Evolutionary conservation across 192 early-diverging fungal species (phyloP).

Genomic region (Coemansia sp.): DNA sequence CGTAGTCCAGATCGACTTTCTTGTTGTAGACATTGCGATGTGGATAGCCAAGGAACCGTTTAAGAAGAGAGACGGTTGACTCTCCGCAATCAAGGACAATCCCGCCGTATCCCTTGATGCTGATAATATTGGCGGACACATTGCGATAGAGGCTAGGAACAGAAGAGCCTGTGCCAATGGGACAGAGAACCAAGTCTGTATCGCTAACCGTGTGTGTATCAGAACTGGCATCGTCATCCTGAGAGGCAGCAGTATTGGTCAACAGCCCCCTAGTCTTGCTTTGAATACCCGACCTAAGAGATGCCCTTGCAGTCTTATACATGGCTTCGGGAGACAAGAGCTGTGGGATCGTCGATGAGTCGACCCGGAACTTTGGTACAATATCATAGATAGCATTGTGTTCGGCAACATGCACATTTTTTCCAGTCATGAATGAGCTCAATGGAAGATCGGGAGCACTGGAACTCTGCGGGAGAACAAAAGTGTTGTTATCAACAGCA

Average conservation of each 20-base stretch:
- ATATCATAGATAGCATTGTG: slow-evolving; percentile 49
- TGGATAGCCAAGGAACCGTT: slow-evolving; percentile 66
- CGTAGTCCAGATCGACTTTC: slow-evolving; percentile 38
- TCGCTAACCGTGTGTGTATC: neutral
- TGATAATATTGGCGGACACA: slow-evolving; percentile 81
- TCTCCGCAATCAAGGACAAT: slow-evolving; percentile 91
- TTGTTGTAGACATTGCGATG: slow-evolving; percentile 42
- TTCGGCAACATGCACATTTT: slow-evolving; percentile 1
- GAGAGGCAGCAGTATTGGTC: neutral
- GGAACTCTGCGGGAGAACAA: slow-evolving; percentile 70
- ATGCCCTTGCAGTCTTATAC: slow-evolving; percentile 3
- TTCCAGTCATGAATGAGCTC: slow-evolving; percentile 42
- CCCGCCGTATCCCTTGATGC: slow-evolving; percentile 61
- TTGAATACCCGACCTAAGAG: neutral
- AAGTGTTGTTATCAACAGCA: slow-evolving; percentile 63
- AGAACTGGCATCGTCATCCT: neutral
- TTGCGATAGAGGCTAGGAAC: slow-evolving; percentile 90
- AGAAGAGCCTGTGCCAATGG: slow-evolving; percentile 91
- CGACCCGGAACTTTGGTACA: slow-evolving; percentile 64
- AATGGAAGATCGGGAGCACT: slow-evolving; percentile 46
- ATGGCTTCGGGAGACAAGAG: slow-evolving; percentile 37
- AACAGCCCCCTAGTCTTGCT: no score
- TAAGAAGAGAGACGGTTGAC: slow-evolving; percentile 81
- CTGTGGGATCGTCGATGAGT: slow-evolving; percentile 29
- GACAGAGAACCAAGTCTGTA: slow-evolving; percentile 48